Conservation (phyloP, 768 basidiomycete species). For the Naganishia antarctica region DNA sequence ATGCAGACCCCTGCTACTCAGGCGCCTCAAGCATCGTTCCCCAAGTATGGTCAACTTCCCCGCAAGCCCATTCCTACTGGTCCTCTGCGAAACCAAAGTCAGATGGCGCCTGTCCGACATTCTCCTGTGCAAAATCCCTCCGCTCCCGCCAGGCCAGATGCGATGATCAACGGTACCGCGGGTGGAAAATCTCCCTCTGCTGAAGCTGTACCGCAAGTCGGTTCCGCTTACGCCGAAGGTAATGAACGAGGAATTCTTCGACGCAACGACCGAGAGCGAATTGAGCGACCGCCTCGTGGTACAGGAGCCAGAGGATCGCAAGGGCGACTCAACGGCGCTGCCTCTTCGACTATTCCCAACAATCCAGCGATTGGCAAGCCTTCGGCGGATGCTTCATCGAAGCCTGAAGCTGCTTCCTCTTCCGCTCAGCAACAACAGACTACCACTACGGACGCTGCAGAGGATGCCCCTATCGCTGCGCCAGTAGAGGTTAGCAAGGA, state of each 20-base stretch:
- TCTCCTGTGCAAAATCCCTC: background rate
- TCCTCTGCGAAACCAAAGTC: constrained; percentile 14
- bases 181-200: background rate
- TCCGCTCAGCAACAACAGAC: background rate
- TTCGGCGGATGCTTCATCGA: too few relatives aligned
- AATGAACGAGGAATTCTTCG: constrained; percentile 6
- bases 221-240: background rate
- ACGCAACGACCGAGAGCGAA: constrained; percentile 8
- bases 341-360: background rate
- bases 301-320: background rate
- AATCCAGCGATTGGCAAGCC: too few relatives aligned
- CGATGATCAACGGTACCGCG: background rate
- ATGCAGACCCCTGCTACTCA: constrained; percentile 14
- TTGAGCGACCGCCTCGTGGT: constrained; percentile 10
- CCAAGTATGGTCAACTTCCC: constrained; percentile 15
- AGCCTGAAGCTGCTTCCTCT: background rate
- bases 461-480: constrained; percentile 23
- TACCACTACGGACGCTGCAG: background rate
- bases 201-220: background rate
- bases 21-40: constrained; percentile 11
- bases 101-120: constrained; percentile 3
- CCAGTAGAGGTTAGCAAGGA: constrained; percentile 10
- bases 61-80: constrained; percentile 20
- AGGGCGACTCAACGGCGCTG: background rate
- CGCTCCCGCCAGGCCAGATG: background rate